A percentile compares a stretch with the other conserved stretches of the same genome.
These are phyloP conservation scores for Agaricus blazei DNA, from an alignment of 768 basidiomycete genomes.

Conservation along the genomic window DNA sequence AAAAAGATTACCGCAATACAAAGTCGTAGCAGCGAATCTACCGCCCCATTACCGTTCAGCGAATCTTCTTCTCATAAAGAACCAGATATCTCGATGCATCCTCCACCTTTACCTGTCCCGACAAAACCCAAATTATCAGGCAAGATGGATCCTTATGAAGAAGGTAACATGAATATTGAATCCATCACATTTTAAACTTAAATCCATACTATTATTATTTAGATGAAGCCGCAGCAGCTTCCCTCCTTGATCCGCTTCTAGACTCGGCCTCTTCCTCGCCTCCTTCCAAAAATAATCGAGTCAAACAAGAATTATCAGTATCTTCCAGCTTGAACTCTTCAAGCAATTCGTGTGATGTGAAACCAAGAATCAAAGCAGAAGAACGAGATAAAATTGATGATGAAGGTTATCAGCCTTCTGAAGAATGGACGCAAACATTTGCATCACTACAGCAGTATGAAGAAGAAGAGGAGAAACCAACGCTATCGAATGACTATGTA, in stretches of 20 bases:
- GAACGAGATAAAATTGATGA: background rate
- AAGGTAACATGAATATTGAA: constrained; percentile 10
- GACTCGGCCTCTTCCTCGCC: background rate
- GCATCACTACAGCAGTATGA: background rate
- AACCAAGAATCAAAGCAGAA: constrained; percentile 12
- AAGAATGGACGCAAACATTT: background rate
- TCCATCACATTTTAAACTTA: background rate
- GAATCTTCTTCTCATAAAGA: background rate
- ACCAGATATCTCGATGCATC: background rate
- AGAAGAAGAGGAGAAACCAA: background rate
- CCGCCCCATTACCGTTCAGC: background rate
- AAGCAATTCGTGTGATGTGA: background rate
- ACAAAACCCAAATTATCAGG: background rate
- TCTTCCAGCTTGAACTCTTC: background rate
- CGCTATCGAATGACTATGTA: background rate
- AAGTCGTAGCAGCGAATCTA: background rate
- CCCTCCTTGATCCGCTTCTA: constrained; percentile 10
- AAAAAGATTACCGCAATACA: constrained; percentile 11
- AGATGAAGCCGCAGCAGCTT: constrained; percentile 12
- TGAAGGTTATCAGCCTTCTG: constrained; percentile 10
- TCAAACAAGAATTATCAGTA: constrained; percentile 4
- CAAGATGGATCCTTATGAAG: constrained; percentile 21
- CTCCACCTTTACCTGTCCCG: background rate
- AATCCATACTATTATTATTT: background rate
- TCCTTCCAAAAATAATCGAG: background rate